Evolutionary conservation across 108 stramenopile species (phyloP).

Genomic region (Cyclotella atomus): DNA sequence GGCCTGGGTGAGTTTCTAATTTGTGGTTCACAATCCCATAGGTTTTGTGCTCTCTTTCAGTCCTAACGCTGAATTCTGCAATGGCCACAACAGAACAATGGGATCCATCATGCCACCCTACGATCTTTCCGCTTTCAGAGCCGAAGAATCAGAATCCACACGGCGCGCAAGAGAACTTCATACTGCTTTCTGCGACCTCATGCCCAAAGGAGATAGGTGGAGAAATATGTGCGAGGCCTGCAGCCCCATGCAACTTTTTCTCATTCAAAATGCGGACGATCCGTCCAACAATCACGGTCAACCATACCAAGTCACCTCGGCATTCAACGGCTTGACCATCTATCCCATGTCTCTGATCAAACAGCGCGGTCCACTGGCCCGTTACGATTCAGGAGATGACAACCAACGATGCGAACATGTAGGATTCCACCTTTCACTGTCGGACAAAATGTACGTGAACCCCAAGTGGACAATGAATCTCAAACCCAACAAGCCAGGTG

Average conservation of each 20-base stretch:
- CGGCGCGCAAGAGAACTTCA: conserved; percentile 38
- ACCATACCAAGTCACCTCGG: conserved; percentile 44
- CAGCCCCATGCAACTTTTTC: conserved; percentile 57
- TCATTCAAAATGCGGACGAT: conserved; percentile 46
- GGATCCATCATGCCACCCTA: conserved; percentile 60
- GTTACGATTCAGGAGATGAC: conserved; percentile 56
- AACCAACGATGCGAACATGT: conserved; percentile 63
- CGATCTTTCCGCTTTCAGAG: conserved; percentile 59
- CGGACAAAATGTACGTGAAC: conserved; percentile 53
- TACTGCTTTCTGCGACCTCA: conserved; percentile 51
- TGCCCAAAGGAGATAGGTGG: conserved; percentile 57
- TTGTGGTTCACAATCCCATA: neutral
- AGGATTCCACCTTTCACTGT: conserved; percentile 50
- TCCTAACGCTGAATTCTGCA: neutral
- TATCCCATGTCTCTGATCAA: conserved; percentile 50
- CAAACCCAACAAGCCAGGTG: conserved; percentile 56
- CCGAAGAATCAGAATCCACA: conserved; percentile 33
- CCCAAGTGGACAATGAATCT: conserved; percentile 63
- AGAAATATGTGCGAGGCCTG: conserved; percentile 61
- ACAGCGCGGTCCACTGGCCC: conserved; percentile 25
- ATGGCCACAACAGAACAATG: conserved; percentile 16
- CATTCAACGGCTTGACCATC: conserved; percentile 56
- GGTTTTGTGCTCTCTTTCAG: neutral
- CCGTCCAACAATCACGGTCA: conserved; percentile 16
- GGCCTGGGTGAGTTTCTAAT: conserved; percentile 29